phyloP scores from a whole-genome alignment of 176 grass and related monocot genomes.

The Zea luxurians region DNA sequence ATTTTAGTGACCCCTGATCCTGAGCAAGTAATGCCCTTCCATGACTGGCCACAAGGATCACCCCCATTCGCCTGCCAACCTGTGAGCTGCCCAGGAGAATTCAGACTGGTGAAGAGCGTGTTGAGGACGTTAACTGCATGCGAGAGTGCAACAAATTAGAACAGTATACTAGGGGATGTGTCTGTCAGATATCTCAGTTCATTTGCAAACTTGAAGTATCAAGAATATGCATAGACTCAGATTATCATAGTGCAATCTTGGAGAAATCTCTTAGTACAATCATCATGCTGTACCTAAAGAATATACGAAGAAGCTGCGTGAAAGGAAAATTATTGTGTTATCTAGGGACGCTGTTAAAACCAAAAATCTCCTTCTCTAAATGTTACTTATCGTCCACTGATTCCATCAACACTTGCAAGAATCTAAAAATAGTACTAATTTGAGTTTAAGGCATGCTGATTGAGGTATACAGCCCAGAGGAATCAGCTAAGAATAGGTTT shows the following conservation, averaged over 20 bases:
- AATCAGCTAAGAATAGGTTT: slow-evolving; percentile 8
- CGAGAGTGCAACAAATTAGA: slow-evolving; percentile 17
- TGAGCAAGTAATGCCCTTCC: slow-evolving; percentile 79
- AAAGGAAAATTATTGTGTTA: slow-evolving; percentile 7
- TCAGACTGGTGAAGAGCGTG: slow-evolving; percentile 71
- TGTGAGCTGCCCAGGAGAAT: slow-evolving; percentile 72
- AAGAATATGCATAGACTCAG: slow-evolving; percentile 24
- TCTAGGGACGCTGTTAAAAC: not conserved
- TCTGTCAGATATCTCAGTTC: not conserved
- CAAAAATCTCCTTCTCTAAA: not conserved
- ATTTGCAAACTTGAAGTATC: slow-evolving; percentile 9
- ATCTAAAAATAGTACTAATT: slow-evolving; percentile 3
- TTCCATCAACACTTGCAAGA: slow-evolving; percentile 11
- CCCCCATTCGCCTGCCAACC: slow-evolving; percentile 78
- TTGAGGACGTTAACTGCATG: slow-evolving; percentile 81
- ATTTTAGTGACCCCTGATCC: slow-evolving; percentile 78
- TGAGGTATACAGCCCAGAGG: not conserved
- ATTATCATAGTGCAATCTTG: slow-evolving; percentile 7
- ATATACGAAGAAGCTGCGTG: slow-evolving; percentile 5
- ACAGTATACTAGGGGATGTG: not conserved
- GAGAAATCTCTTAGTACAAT: not conserved
- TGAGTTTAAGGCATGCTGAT: not conserved
- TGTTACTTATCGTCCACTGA: not conserved
- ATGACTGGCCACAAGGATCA: slow-evolving; percentile 83
- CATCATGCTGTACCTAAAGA: not conserved